These are phyloP conservation scores for Saccharomycopsis sp. DNA, from an alignment of 805 yeast genomes.

Conservation along the genomic window DNA sequence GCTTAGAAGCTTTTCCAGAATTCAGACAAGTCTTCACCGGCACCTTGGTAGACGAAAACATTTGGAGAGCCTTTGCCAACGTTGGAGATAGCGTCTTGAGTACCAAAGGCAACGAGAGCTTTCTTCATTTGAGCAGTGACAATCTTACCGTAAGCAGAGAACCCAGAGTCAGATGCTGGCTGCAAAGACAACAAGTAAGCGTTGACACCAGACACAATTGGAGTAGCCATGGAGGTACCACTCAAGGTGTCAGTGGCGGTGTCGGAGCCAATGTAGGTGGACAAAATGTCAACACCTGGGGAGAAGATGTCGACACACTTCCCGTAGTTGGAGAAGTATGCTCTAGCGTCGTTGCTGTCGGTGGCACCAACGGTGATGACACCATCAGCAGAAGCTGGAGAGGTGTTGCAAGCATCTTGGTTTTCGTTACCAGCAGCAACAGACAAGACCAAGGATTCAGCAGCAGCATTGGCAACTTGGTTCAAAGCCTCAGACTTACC, in stretches of 20 bases:
- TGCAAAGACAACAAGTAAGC: constrained; percentile 57
- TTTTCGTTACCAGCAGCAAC: constrained; percentile 60
- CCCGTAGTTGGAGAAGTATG: constrained; percentile 47
- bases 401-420: constrained; percentile 48
- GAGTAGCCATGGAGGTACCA: constrained; percentile 60
- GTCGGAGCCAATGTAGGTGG: constrained; percentile 46
- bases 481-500: constrained; percentile 48
- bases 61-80: constrained; percentile 70
- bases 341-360: constrained; percentile 36
- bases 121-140: constrained; percentile 70
- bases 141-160: constrained; percentile 34
- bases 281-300: constrained; percentile 47
- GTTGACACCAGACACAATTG: constrained; percentile 48
- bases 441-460: constrained; percentile 47
- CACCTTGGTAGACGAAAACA: constrained; percentile 71
- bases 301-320: constrained; percentile 45
- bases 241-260: constrained; percentile 43
- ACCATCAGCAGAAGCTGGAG: constrained; percentile 52
- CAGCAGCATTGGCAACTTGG: constrained; percentile 51
- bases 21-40: constrained; percentile 56
- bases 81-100: constrained; percentile 49
- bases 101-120: constrained; percentile 60
- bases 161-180: constrained; percentile 63
- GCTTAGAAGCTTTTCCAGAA: constrained; percentile 39
- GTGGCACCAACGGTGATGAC: constrained; percentile 48